Evolutionary conservation across 2,329 filamentous ascomycete species (phyloP).

Genomic region (Albifimbria verrucaria): DNA sequence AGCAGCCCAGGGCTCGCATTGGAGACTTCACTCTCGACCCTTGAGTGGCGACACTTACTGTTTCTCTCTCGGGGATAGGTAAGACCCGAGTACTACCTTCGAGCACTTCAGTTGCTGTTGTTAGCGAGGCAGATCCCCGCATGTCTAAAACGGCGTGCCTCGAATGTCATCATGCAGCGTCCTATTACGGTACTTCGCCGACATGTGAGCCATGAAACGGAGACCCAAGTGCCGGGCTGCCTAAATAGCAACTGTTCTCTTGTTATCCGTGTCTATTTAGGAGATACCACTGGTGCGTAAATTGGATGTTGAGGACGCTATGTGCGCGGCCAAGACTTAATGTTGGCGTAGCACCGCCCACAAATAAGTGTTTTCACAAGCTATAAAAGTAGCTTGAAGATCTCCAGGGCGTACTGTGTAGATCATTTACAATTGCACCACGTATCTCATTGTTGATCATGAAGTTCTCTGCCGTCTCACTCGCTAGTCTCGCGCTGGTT

Average conservation of each 20-base stretch:
- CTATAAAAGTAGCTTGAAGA: not conserved
- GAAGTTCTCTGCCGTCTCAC: not conserved
- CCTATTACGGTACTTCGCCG: too few species aligned
- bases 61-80: too few species aligned
- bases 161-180: too few species aligned
- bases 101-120: too few species aligned
- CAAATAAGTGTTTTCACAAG: not conserved
- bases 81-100: too few species aligned
- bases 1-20: too few species aligned
- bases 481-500: not conserved
- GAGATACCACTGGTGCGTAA: not conserved
- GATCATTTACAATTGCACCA: not conserved
- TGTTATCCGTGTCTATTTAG: not conserved
- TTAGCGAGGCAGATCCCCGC: too few species aligned
- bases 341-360: not conserved
- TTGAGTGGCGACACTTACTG: too few species aligned
- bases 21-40: too few species aligned
- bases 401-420: not conserved
- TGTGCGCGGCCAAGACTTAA: not conserved
- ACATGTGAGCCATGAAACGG: too few species aligned
- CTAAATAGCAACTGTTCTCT: not conserved
- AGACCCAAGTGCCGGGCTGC: not conserved
- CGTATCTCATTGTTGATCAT: not conserved
- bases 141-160: too few species aligned
- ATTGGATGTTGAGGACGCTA: not conserved